Evolutionary conservation across 768 basidiomycete species (phyloP), one percentile per base, ranked within the genome.

Genomic region (Xerocomellus amylosporus): DNA sequence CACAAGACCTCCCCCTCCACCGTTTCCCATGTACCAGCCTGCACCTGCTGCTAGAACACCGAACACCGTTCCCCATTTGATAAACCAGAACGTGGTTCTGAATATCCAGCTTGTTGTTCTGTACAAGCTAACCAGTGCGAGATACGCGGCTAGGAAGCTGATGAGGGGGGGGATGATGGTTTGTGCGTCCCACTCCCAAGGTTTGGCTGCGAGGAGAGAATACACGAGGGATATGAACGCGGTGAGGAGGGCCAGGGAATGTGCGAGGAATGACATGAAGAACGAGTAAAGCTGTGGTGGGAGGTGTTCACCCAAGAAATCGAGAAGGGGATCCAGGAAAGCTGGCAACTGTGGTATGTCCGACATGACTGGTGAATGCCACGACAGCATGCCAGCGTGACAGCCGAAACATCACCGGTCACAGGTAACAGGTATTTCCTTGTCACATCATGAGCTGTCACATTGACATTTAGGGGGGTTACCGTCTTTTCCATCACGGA

Each of bases 91-190:
- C 26, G 72, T 74, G 33, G 81, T 82, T 55, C 87, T 80, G 58
- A 91, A 71, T 62, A 87, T 76, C 85, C 87, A 91, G 22, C 78
- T 79, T 13, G 89, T 85, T 5, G 90, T 91, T 55, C 88, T 86
- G 72, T 90, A 90, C 49, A 90, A 70, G 66, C 84, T 88, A 39
- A 85, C 57, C n/a, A 93, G 75, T 4, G 88, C 87, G 55, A 90
- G 77, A 70, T 92, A 93, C 19, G 88, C 85, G 5, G 80, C 77
- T 48, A 91, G 69, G 30, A 92, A 69, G 55, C 81, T 86, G 64
- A 93, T 81, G 64, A 91, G 71, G 1, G 90, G 90, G 8, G 90
- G 88, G 19, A 92, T 64, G 44, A 90, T 65, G 28, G 78, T 79
- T 66, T 90, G 85, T 7, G 77, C 74, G 61, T 87, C 79, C 87